Conservation (phyloP, 768 basidiomycete genomes). For the Suillus brevipes region DNA sequence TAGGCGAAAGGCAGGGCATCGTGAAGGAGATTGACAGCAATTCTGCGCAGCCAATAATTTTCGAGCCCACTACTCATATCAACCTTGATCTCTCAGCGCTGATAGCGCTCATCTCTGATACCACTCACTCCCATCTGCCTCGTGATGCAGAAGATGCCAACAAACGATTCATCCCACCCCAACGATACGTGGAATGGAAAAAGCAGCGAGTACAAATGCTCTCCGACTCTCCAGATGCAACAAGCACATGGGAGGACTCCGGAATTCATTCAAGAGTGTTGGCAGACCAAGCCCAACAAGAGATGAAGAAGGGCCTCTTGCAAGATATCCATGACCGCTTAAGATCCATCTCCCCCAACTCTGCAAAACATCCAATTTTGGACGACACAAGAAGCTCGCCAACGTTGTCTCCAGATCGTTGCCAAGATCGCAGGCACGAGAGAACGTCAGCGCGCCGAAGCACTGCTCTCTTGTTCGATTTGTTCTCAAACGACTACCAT, state of each 20-base stretch:
- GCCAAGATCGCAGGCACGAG: constrained; percentile 73
- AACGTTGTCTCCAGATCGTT: constrained; percentile 74
- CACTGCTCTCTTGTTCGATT: constrained; percentile 47
- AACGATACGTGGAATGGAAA: constrained; percentile 63
- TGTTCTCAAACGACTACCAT: constrained; percentile 13
- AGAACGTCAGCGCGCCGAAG: constrained; percentile 64
- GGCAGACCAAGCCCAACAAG: constrained; percentile 69
- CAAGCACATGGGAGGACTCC: constrained; percentile 31
- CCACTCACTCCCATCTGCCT: constrained; percentile 74
- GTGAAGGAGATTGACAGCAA: constrained; percentile 17
- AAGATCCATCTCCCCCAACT: constrained; percentile 15
- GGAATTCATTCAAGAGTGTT: constrained; percentile 69
- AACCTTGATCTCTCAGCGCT: constrained; percentile 85
- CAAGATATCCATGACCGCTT: constrained; percentile 61
- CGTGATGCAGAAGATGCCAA: constrained; percentile 54
- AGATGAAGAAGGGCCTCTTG: constrained; percentile 64
- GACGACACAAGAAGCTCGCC: constrained; percentile 76
- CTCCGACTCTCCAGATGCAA: constrained; percentile 3
- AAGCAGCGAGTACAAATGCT: constrained; percentile 23
- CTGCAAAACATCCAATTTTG: constrained; percentile 58
- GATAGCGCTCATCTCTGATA: constrained; percentile 81
- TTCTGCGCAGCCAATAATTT: constrained; percentile 12
- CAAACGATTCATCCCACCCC: constrained; percentile 60
- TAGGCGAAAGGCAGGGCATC: constrained; percentile 53
- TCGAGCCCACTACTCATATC: constrained; percentile 57